These are phyloP conservation scores for Sordaria brevicollis DNA, from an alignment of 495 filamentous ascomycete genomes.

Conservation along the genomic window DNA sequence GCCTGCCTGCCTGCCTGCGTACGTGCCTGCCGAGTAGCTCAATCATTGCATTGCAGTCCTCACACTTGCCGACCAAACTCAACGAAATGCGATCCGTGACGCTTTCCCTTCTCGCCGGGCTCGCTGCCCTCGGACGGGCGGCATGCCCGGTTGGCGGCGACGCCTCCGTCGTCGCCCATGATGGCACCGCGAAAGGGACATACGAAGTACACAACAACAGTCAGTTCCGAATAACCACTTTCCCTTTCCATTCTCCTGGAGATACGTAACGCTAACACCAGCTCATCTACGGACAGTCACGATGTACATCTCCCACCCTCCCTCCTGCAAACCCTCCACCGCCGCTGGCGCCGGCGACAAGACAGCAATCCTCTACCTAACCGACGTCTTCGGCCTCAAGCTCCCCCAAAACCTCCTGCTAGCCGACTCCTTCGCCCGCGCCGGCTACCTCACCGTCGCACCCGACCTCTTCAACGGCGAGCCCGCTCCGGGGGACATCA, in stretches of 20 bases:
- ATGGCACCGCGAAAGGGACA: conserved; percentile 21
- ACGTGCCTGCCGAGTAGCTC: no score
- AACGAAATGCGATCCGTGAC: neutral
- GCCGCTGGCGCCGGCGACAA: conserved; percentile 32
- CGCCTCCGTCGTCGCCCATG: conserved; percentile 19
- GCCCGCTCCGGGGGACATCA: conserved; percentile 33
- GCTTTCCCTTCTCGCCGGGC: neutral
- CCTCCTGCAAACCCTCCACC: conserved; percentile 14
- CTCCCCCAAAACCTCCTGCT: conserved; percentile 59
- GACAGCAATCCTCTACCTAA: conserved; percentile 40
- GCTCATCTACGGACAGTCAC: conserved; percentile 14
- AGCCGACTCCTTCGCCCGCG: conserved; percentile 65
- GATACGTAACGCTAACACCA: neutral
- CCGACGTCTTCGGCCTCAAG: conserved; percentile 51
- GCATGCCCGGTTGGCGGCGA: neutral
- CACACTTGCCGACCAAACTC: no score
- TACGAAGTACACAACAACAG: conserved; percentile 20
- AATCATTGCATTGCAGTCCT: no score
- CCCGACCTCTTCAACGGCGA: conserved; percentile 67
- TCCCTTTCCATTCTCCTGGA: neutral
- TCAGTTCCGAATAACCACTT: conserved; percentile 1
- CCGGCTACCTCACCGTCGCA: conserved; percentile 63
- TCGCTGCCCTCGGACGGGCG: neutral
- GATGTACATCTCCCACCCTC: conserved; percentile 29
- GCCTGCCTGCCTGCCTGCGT: no score